Evolutionary conservation across 1,139 yeast genomes (phyloP).

Genomic region (Geotrichum reessii): DNA sequence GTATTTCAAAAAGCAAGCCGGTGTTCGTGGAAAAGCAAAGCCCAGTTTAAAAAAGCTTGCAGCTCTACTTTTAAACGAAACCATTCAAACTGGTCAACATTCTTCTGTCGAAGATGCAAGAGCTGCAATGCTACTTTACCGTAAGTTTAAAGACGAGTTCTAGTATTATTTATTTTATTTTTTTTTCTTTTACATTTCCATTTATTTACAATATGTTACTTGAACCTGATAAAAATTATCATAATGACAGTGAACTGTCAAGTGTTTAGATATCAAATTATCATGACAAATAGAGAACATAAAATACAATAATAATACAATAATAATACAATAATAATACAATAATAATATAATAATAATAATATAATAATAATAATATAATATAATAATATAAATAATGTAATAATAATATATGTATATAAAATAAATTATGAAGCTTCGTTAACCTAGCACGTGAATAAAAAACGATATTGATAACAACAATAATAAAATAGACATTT

Average conservation of each 20-base stretch:
- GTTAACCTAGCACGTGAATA: background rate
- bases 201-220: background rate
- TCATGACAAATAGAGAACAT: background rate
- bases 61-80: slow-evolving; percentile 49
- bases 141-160: slow-evolving; percentile 56
- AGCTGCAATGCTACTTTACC: slow-evolving; percentile 75
- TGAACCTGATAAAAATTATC: background rate
- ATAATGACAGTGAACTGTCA: background rate
- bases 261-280: background rate
- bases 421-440: background rate
- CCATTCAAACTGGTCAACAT: slow-evolving; percentile 72
- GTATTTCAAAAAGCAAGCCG: slow-evolving; percentile 46
- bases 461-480: no score
- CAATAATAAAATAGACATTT: background rate
- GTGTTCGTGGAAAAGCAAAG: slow-evolving; percentile 65
- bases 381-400: no score
- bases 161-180: slow-evolving; percentile 36
- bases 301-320: background rate
- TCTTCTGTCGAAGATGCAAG: slow-evolving; percentile 88
- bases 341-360: background rate
- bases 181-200: background rate
- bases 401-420: no score
- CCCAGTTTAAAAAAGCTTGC: slow-evolving; percentile 57
- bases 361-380: background rate
- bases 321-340: no score